phyloP scores from a whole-genome alignment of 495 filamentous ascomycete species.

The Aspergillus nidulans region DNA sequence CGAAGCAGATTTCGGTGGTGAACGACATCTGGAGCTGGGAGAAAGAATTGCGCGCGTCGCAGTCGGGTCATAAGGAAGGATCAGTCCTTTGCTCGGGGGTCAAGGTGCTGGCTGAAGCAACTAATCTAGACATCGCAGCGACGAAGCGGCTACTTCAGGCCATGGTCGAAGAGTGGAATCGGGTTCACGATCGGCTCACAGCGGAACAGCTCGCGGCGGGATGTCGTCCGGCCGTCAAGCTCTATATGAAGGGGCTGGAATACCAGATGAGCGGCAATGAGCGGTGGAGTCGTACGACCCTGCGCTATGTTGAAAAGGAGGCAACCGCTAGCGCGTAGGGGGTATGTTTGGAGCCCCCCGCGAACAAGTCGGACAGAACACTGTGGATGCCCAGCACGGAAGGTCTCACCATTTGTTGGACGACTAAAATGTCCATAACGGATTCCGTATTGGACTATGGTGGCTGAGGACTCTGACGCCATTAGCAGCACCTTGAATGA shows the following conservation, averaged over 20 bases:
- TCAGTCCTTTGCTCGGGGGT: slow-evolving; percentile 19
- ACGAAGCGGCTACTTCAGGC: neutral
- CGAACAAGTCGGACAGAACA: no score
- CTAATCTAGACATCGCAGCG: neutral
- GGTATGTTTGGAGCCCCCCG: no score
- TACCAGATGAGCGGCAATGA: no score
- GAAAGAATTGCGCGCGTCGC: slow-evolving; percentile 20
- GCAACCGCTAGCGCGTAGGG: no score
- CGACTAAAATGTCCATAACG: no score
- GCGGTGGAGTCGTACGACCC: slow-evolving; percentile 33
- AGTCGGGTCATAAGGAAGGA: slow-evolving; percentile 25
- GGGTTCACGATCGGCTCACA: slow-evolving; percentile 11
- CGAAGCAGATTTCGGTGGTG: slow-evolving; percentile 35
- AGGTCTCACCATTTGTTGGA: no score
- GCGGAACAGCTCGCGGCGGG: slow-evolving; percentile 6
- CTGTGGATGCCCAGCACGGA: no score
- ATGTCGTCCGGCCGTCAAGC: neutral
- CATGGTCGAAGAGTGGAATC: neutral
- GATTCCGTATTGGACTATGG: no score
- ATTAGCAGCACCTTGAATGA: no score
- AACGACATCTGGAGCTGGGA: slow-evolving; percentile 41
- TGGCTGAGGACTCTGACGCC: no score
- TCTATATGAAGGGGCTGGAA: slow-evolving; percentile 30
- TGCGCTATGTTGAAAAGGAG: no score
- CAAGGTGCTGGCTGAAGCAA: neutral